Base-by-base conservation (phyloP, 2,329 filamentous ascomycete genomes). In the Leptosphaerulina australis region DNA sequence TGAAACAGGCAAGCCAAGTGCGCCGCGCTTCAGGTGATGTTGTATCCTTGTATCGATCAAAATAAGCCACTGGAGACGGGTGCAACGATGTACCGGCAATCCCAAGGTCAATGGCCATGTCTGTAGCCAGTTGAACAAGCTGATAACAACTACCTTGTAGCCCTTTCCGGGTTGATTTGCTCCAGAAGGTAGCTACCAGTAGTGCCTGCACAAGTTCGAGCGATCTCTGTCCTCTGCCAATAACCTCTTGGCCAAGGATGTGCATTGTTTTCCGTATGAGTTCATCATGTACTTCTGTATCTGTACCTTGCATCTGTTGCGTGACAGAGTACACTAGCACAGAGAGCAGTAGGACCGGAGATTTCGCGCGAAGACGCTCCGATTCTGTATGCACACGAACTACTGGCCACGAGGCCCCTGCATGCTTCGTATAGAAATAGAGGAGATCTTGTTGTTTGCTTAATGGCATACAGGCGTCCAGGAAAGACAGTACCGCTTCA, bases 41-140 rank as follows among this genome's bases (percentile, higher is more conserved):
- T 5, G 58, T 29, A 38, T 66, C 55, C 25, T 58, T 51, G 20
- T 62, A 60, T 25, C 55, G 54, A 8, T 22, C 49, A 20, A 67
- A 67, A 31, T 58, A 67, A 3, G 64, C 56, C 21, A 41, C 53
- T 1, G 64, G 61, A 33, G 64, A 59, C 4, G 64, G 63, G 44
- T 60, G 59, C 33, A 63, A 45, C 18, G 57, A 57, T 21, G 46
- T 41, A 11, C 64, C 64, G 7, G 59, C 64, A 8, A 67, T 65
- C 3, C 60, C 63, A 12, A 67, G 39, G n/a, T 67, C 64, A 9
- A 66, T 62, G 8, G 64, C 62, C 63, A 67, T 66, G 14, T 67
- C 64, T 8, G 56, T 50, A 41, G 64, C 64, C n/a, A 66, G 44
- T 40, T 65, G 63, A 8, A 65, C 31, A 29, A 66, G 48, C 25